A percentile compares a stretch with the other conserved stretches of the same genome.
phyloP scores from a whole-genome alignment of 139 green algal species.

The Microglena sp. region DNA sequence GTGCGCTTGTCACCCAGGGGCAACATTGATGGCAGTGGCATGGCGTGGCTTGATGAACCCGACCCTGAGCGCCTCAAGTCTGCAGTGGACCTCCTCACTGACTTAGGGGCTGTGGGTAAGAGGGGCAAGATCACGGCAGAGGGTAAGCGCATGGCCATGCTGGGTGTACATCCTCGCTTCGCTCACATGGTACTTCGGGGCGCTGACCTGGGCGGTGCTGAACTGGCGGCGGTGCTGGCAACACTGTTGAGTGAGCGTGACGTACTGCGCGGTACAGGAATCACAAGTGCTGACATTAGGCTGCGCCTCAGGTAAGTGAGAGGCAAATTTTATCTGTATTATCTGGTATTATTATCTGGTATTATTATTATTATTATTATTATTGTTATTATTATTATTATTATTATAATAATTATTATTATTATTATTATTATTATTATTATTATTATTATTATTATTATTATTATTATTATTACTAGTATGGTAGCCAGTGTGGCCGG shows the following conservation, averaged over 20 bases:
- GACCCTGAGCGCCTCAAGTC: constrained; percentile 11
- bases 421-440: too few species aligned
- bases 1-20: too few species aligned
- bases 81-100: constrained; percentile 20
- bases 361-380: too few species aligned
- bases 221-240: constrained; percentile 32
- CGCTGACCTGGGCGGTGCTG: not conserved
- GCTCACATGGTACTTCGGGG: constrained; percentile 33
- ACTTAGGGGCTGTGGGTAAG: not conserved
- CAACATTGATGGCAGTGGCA: not conserved
- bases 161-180: constrained; percentile 31
- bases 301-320: too few species aligned
- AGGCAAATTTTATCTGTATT: too few species aligned
- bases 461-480: too few species aligned
- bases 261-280: constrained; percentile 6
- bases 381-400: too few species aligned
- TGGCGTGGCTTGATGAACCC: constrained; percentile 55
- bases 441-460: too few species aligned
- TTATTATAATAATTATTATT: too few species aligned
- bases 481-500: too few species aligned
- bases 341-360: too few species aligned
- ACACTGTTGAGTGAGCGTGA: constrained; percentile 33
- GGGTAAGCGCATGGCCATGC: constrained; percentile 8
- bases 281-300: constrained; percentile 15
- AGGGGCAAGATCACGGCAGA: not conserved